Conservation (phyloP, 352 stramenopile species). For the Globisporangium paddicum region DNA sequence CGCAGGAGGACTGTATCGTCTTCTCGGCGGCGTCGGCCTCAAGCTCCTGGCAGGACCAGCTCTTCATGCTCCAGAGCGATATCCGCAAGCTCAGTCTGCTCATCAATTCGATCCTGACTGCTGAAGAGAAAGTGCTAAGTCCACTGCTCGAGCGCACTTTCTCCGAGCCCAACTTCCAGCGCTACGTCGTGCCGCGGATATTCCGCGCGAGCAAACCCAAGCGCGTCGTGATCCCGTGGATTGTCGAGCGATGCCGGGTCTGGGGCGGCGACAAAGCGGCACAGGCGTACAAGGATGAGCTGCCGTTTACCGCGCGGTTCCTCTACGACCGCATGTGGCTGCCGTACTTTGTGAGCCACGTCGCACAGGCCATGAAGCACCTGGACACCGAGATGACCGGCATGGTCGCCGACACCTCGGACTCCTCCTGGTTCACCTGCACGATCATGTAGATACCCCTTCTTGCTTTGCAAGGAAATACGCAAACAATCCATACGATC, state of each 20-base stretch:
- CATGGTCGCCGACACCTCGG: slow-evolving; percentile 24
- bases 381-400: slow-evolving; percentile 39
- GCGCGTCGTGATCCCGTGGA: slow-evolving; percentile 73
- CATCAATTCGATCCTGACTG: slow-evolving; percentile 54
- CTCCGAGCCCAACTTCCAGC: slow-evolving; percentile 63
- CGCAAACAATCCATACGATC: neutral
- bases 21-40: slow-evolving; percentile 41
- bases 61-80: slow-evolving; percentile 54
- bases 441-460: slow-evolving; percentile 36
- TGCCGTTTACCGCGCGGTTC: slow-evolving; percentile 71
- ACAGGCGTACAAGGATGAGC: slow-evolving; percentile 61
- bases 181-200: slow-evolving; percentile 72
- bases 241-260: slow-evolving; percentile 67
- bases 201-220: slow-evolving; percentile 63
- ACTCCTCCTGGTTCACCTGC: slow-evolving; percentile 65
- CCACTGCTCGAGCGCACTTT: slow-evolving; percentile 60
- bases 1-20: slow-evolving; percentile 49
- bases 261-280: slow-evolving; percentile 61
- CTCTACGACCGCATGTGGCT: slow-evolving; percentile 79
- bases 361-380: slow-evolving; percentile 69
- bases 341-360: slow-evolving; percentile 61
- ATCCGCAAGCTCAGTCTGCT: slow-evolving; percentile 72
- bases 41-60: slow-evolving; percentile 34
- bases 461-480: neutral
- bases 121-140: slow-evolving; percentile 63